Conservation (phyloP, 2,329 filamentous ascomycete species). For the Colletotrichum abscissum region DNA sequence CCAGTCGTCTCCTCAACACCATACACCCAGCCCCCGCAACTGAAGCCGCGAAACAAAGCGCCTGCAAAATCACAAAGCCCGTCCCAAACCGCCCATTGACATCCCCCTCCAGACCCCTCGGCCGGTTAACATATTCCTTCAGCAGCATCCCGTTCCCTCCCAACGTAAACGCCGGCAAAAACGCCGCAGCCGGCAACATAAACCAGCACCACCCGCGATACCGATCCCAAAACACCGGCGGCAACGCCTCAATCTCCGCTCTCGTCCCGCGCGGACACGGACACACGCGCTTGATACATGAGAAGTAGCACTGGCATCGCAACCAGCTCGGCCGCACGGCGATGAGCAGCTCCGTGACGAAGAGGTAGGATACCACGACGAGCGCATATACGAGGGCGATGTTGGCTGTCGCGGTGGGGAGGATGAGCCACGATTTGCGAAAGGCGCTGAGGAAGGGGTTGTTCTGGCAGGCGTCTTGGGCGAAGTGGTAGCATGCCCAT, state of each 20-base stretch:
- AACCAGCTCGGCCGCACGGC: slow-evolving; percentile 23
- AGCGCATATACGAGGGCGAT: neutral
- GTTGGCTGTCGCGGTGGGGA: neutral
- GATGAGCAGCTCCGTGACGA: slow-evolving; percentile 10
- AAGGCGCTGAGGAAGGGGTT: slow-evolving; percentile 29
- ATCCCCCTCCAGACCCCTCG: neutral
- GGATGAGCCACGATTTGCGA: neutral
- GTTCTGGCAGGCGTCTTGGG: slow-evolving; percentile 13
- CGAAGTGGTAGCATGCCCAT: slow-evolving; percentile 28
- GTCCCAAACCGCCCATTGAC: slow-evolving; percentile 16
- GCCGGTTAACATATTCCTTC: neutral
- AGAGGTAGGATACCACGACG: neutral
- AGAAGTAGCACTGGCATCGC: slow-evolving; percentile 32
- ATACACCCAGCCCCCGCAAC: slow-evolving; percentile 9
- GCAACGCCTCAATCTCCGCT: slow-evolving; percentile 30
- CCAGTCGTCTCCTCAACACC: slow-evolving; percentile 1
- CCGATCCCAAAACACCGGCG: slow-evolving; percentile 31
- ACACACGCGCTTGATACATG: slow-evolving; percentile 23
- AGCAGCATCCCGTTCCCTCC: slow-evolving; percentile 16
- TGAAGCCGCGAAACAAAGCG: neutral
- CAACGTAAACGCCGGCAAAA: neutral
- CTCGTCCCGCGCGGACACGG: slow-evolving; percentile 34
- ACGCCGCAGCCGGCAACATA: neutral
- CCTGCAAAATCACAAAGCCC: slow-evolving; percentile 7
- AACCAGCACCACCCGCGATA: slow-evolving; percentile 30